Base-by-base conservation (phyloP, 108 stramenopile genomes). In the Epithemia pelagica region DNA sequence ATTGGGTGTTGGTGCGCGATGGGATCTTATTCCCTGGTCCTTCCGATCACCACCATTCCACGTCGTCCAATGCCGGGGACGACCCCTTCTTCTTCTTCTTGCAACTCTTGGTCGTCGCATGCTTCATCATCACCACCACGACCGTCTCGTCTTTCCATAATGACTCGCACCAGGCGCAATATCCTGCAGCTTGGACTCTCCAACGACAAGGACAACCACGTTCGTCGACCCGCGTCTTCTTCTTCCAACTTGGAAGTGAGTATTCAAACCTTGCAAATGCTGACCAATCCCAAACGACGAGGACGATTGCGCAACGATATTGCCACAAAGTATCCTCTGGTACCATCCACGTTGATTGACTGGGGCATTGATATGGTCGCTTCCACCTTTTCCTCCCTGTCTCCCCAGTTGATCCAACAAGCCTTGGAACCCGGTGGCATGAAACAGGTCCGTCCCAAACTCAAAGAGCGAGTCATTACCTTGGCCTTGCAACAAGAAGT, bases 401-500 rank as follows among this genome's bases (percentile, higher is more conserved):
- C 56, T 18, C 56, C 56, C 5, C 25, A 19, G 18, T 21, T 18
- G 21, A 5, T 57, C 5, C 56, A 57, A 57, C 22, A 26, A 23
- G 56, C 56, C 26, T 27, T 57, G 22, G 15, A 26, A 23, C 56
- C 56, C 15, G 56, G 56, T 57, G 56, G 56, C 26, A 57, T 57
- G 56, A 21, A 7, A 5, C 7, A 26, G 26, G 56, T 57, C 15
- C 56, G 56, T 57, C 56, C 56, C 56, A 21, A 57, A 26, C n/a
- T 57, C 3, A 3, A n/a, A 26, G 15, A 57, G 21, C 3, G 22
- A 7, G 3, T 57, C 5, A 21, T 57, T 21, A 57, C 25, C 56
- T 57, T 57, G 22, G 56, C 56, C 56, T 57, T 57, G 56, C 25
- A 57, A 57, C 56, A 57, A 57, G 22, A 23, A 57, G 7, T 57